These are phyloP conservation scores for Paraphoma sp. DNA, from an alignment of 2,329 filamentous ascomycete genomes.

Conservation along the genomic window DNA sequence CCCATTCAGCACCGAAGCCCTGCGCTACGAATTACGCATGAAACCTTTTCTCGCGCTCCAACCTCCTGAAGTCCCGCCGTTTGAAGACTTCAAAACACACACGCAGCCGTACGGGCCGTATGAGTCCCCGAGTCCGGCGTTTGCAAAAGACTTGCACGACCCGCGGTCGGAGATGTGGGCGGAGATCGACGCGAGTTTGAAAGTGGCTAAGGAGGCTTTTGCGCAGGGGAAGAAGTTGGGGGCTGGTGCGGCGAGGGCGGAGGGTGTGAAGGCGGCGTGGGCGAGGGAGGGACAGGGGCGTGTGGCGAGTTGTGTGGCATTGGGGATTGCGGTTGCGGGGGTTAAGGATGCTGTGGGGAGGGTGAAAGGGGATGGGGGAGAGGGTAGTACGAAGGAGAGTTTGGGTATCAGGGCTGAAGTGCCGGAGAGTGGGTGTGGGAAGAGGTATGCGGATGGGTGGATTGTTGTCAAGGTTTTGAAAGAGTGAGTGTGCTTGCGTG, in stretches of 20 bases:
- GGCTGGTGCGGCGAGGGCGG: conserved; percentile 37
- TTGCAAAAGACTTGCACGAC: conserved; percentile 14
- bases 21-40: conserved; percentile 86
- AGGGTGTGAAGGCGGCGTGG: conserved; percentile 49
- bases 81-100: conserved; percentile 62
- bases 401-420: conserved; percentile 44
- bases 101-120: conserved; percentile 42
- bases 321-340: conserved; percentile 38
- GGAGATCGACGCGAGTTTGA: conserved; percentile 36
- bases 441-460: conserved; percentile 56
- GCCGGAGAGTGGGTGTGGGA: conserved; percentile 42
- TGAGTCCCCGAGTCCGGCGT: conserved; percentile 8
- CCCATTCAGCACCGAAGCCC: conserved; percentile 70
- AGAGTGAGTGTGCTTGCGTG: conserved; percentile 2
- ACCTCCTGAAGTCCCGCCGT: conserved; percentile 71
- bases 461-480: conserved; percentile 51
- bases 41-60: conserved; percentile 76
- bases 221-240: conserved; percentile 46
- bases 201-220: conserved; percentile 44
- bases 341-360: conserved; percentile 24
- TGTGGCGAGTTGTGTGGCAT: conserved; percentile 41
- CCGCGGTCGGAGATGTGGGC: conserved; percentile 24
- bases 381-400: background rate
- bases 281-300: conserved; percentile 39
- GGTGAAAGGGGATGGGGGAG: background rate